Base-by-base conservation (phyloP, 352 stramenopile genomes). In the Pythium sp. region DNA sequence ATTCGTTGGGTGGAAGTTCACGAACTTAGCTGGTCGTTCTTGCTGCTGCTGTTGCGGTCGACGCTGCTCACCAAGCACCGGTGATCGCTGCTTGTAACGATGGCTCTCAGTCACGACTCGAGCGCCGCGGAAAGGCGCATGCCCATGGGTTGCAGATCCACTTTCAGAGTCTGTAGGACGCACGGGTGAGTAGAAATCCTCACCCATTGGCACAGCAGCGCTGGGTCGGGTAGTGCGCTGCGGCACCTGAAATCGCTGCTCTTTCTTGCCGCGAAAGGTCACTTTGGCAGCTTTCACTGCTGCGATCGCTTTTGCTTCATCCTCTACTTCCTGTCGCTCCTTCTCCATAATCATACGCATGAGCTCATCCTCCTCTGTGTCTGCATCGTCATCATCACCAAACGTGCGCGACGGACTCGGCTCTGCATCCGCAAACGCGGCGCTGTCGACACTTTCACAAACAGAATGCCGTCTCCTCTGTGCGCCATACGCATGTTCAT, bases 341-440 rank as follows among this genome's bases (percentile, higher is more conserved):
- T 66, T 65, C 64, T 81, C 69, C 41, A 68, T 69, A 30, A 82
- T 74, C 60, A 84, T 68, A 20, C 67, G 58, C 75, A 80, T 81
- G 22, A 83, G 73, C 11, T 74, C 74, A 60, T 81, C 79, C 30
- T 86, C 76, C 11, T 86, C 79, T 18, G 69, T 61, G 49, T 65
- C 61, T 18, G 28, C 57, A 28, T 36, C 55, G 20, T 43, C 58
- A 14, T 54, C 20, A 1, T 38, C 66, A 5, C 14, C 38, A 28
- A 53, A 58, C 51, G 41, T 32, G 9, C 41, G 57, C 15, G 57
- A 55, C 32, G 64, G 64, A 64, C 64, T 69, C 14, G 56, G 55
- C 43, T 69, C 64, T 2, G 47, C 49, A 47, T 70, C 65, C n/a
- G 56, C 57, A 51, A 51, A 51, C 43, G 43, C 43, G 43, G 43